Evolutionary conservation across 169 alveolate genomes (phyloP), one percentile per base, ranked within the genome.

Genomic region (Plasmodium reichenowi): DNA sequence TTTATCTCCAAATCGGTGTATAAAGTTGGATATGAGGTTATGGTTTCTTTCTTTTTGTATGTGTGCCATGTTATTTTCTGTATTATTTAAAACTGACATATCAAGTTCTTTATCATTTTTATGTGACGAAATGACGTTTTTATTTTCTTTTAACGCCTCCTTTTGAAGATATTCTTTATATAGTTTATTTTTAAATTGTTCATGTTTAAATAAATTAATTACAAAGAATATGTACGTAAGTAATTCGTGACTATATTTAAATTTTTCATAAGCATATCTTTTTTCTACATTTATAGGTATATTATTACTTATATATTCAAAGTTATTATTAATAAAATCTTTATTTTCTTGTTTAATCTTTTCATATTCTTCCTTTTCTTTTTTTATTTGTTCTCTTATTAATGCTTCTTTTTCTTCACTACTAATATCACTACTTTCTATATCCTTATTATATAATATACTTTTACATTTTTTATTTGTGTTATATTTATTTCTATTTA

Each of bases 211-310:
- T 52, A 80, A 68, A 80, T 80, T 80, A 13, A 80, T 54, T 68
- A 80, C 73, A 80, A 38, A 68, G 68, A 80, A 80, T 7, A 80
- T 13, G 59, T 80, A 80, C 10, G 83, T 12, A n/a, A 67, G 64
- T 38, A 80, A 54, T 56, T 80, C 90, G 17, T 58, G 66, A 56
- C 85, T 68, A 58, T 80, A 80, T 68, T 80, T 80, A 80, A 80
- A 80, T n/a, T 72, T 38, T 54, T 80, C 90, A 48, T 80, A 80
- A 2, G 45, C 43, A 32, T 80, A 80, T 68, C 47, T 80, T 58
- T 80, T 80, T 80, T 80, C 90, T 7, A 80, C 90, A 58, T 80
- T 80, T 43, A 80, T 80, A 17, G 90, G 90, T 15, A 80, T 59
- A 32, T 45, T 80, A 60, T 80, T 80, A 38, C 90, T 62, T 43